These are phyloP conservation scores for Gremmenia infestans DNA, from an alignment of 2,329 filamentous ascomycete species.

Conservation along the genomic window DNA sequence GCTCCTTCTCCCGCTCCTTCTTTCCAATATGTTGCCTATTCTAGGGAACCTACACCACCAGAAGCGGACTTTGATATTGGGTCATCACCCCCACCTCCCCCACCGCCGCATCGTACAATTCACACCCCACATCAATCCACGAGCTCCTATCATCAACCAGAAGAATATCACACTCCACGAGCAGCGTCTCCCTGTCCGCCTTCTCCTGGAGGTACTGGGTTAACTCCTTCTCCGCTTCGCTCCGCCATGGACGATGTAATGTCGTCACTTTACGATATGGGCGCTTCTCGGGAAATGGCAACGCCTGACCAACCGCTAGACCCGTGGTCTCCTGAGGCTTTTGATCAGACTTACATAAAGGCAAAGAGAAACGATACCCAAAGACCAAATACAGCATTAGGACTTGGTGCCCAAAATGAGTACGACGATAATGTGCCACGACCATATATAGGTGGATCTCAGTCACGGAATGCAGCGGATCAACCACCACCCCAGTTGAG, in stretches of 20 bases:
- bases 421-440: conserved; percentile 43
- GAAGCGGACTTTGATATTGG: conserved; percentile 32
- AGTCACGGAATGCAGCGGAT: conserved; percentile 39
- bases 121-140: conserved; percentile 23
- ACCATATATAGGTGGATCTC: conserved; percentile 14
- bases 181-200: conserved; percentile 60
- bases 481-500: conserved; percentile 65
- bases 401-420: conserved; percentile 51
- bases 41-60: conserved; percentile 36
- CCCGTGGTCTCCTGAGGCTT: conserved; percentile 89
- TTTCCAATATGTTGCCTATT: conserved; percentile 28
- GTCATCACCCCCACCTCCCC: conserved; percentile 60
- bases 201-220: conserved; percentile 59
- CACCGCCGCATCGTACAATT: conserved; percentile 73
- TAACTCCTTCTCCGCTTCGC: conserved; percentile 86
- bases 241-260: conserved; percentile 99
- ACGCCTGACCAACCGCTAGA: conserved; percentile 56
- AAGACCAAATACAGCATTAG: conserved; percentile 70
- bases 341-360: conserved; percentile 45
- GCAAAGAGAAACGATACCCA: conserved; percentile 30
- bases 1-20: conserved; percentile 33
- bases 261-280: conserved; percentile 87
- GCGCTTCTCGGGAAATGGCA: conserved; percentile 52
- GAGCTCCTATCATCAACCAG: conserved; percentile 35
- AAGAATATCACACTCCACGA: conserved; percentile 50